Percentiles rank a stretch among this genome's conserved stretches.
Conservation (phyloP, 2,329 filamentous ascomycete species). For the Colletotrichum theobromicola region DNA sequence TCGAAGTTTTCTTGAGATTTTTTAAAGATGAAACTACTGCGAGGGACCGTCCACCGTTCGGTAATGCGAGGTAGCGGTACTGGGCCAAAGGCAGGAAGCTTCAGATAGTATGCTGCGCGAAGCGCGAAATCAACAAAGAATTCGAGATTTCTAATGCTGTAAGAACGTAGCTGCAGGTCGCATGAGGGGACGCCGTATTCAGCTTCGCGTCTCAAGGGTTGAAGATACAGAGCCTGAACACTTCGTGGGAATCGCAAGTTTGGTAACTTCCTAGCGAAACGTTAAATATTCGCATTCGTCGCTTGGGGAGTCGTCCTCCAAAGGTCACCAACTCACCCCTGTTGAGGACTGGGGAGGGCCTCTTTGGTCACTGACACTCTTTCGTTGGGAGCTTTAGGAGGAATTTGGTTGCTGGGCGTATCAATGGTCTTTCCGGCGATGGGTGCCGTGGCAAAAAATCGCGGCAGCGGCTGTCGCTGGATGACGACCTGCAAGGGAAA, state of each 20-base stretch:
- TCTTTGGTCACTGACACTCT: neutral
- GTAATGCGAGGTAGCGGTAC: slow-evolving; percentile 84
- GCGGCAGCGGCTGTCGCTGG: neutral
- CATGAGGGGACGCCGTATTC: slow-evolving; percentile 82
- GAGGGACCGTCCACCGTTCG: slow-evolving; percentile 93
- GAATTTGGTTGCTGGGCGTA: neutral
- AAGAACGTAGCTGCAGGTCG: slow-evolving; percentile 92
- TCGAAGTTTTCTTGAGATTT: slow-evolving; percentile 99
- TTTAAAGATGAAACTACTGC: slow-evolving; percentile 91
- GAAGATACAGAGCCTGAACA: slow-evolving; percentile 85
- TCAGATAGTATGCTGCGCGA: slow-evolving; percentile 91
- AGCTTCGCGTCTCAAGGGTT: slow-evolving; percentile 78
- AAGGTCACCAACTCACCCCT: neutral
- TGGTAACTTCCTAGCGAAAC: neutral
- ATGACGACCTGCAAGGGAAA: neutral
- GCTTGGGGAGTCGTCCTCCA: neutral
- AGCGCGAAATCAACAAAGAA: slow-evolving; percentile 95
- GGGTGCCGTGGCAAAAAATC: neutral
- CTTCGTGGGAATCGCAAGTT: slow-evolving; percentile 71
- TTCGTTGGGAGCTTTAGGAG: neutral
- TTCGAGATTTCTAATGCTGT: slow-evolving; percentile 86
- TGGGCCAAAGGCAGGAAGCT: slow-evolving; percentile 84
- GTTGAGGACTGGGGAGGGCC: neutral
- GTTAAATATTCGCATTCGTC: neutral
- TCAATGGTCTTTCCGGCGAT: neutral